These are phyloP conservation scores for Jatropha curcas DNA, from an alignment of 345 rosid species.

Conservation along the genomic window DNA sequence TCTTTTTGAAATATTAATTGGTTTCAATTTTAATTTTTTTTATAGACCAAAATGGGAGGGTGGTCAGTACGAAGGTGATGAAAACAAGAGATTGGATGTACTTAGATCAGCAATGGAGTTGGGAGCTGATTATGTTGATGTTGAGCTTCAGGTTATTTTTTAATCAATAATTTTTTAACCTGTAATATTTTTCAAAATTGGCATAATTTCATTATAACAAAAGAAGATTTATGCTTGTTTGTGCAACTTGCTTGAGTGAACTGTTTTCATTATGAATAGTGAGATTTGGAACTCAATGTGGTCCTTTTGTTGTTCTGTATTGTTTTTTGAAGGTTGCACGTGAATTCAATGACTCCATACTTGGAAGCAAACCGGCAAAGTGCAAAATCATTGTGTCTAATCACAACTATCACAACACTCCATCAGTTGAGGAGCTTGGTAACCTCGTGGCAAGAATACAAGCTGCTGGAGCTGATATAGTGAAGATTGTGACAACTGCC, in stretches of 20 bases:
- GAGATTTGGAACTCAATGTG: background rate
- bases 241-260: too few relatives aligned
- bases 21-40: background rate
- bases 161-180: too few relatives aligned
- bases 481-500: conserved; percentile 90
- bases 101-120: conserved; percentile 83
- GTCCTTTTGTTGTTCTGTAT: background rate
- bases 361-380: conserved; percentile 67
- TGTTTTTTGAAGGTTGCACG: conserved; percentile 60
- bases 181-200: too few relatives aligned
- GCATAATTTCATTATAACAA: too few relatives aligned
- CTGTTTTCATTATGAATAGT: background rate
- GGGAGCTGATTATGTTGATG: conserved; percentile 94
- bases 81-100: conserved; percentile 54
- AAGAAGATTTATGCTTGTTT: background rate
- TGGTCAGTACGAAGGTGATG: conserved; percentile 88
- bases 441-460: conserved; percentile 74
- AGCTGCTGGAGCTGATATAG: conserved; percentile 83
- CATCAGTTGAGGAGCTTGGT: conserved; percentile 76
- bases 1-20: background rate
- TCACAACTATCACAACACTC: conserved; percentile 82
- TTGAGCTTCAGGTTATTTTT: conserved; percentile 79
- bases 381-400: conserved; percentile 79
- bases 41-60: conserved; percentile 95
- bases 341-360: conserved; percentile 56